These are phyloP conservation scores for Metschnikowia henanensis DNA, from an alignment of 805 yeast genomes.

Conservation along the genomic window DNA sequence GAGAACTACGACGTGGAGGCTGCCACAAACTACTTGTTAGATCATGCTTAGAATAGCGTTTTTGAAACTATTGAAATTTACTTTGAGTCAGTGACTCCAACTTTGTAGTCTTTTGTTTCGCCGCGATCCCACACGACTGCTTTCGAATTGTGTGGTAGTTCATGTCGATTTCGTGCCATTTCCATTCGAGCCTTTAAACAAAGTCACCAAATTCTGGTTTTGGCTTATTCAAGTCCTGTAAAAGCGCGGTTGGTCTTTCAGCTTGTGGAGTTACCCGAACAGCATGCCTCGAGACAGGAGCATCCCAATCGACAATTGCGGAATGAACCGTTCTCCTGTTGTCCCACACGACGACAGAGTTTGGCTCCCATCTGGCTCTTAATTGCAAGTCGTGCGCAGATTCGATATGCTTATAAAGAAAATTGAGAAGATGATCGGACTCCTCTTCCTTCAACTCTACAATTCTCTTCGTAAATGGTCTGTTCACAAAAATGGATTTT, in stretches of 20 bases:
- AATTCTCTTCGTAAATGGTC: constrained; percentile 34
- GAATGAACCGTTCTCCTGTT: constrained; percentile 36
- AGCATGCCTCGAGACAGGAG: constrained; percentile 37
- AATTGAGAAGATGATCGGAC: constrained; percentile 29
- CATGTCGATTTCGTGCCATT: no score
- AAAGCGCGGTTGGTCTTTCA: constrained; percentile 38
- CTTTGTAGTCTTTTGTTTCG: no score
- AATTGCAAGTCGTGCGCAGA: constrained; percentile 36
- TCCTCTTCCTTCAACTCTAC: constrained; percentile 38
- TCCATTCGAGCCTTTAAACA: not conserved
- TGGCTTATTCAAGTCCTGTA: constrained; percentile 35
- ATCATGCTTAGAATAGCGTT: constrained; percentile 48
- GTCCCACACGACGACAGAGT: constrained; percentile 38
- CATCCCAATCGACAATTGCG: constrained; percentile 36
- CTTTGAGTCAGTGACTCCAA: no score
- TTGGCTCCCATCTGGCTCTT: constrained; percentile 38
- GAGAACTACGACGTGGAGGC: constrained; percentile 76
- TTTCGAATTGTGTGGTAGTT: no score
- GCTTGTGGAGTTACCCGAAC: constrained; percentile 39
- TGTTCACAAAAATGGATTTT: constrained; percentile 32
- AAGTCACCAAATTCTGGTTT: constrained; percentile 10
- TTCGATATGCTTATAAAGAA: constrained; percentile 34
- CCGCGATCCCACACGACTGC: no score
- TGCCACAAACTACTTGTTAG: constrained; percentile 85
- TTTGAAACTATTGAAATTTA: no score